Percentiles rank a stretch among this genome's conserved stretches.
These are phyloP conservation scores for Ballota nigra DNA, from an alignment of 257 asterid species.

Conservation along the genomic window DNA sequence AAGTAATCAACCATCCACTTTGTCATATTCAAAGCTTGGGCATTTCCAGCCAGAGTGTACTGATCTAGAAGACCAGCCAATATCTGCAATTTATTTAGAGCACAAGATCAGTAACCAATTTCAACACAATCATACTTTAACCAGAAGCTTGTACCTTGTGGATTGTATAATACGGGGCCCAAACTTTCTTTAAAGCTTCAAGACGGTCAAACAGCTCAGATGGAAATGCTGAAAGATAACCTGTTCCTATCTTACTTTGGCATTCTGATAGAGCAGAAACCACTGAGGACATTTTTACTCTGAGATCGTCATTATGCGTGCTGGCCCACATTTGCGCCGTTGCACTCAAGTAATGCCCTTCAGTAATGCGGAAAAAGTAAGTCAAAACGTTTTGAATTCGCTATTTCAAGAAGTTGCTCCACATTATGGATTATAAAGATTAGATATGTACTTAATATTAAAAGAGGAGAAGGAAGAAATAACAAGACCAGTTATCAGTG, in stretches of 20 bases:
- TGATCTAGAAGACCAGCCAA: slow-evolving; percentile 96
- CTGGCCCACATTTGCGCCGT: slow-evolving; percentile 93
- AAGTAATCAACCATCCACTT: slow-evolving; percentile 88
- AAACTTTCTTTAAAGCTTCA: slow-evolving; percentile 65
- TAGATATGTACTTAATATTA: too few species aligned
- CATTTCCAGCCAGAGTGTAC: slow-evolving; percentile 51
- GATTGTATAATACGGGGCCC: slow-evolving; percentile 97
- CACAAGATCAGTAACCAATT: slow-evolving; percentile 18
- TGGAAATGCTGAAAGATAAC: slow-evolving; percentile 96
- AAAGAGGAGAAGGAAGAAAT: too few species aligned
- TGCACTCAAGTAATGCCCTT: slow-evolving; percentile 94
- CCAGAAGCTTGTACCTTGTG: slow-evolving; percentile 67
- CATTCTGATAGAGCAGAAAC: slow-evolving; percentile 59
- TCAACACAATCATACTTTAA: not conserved
- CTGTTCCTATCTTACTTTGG: slow-evolving; percentile 68
- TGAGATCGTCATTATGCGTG: slow-evolving; percentile 54
- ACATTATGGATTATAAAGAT: too few species aligned
- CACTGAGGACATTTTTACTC: slow-evolving; percentile 48
- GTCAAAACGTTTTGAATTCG: not conserved
- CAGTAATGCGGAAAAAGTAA: slow-evolving; percentile 11
- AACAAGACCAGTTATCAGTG: too few species aligned
- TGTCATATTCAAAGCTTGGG: slow-evolving; percentile 54
- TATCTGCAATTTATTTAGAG: slow-evolving; percentile 44
- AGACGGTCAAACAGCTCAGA: slow-evolving; percentile 69
- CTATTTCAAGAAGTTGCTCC: not conserved